Evolutionary conservation across 352 stramenopile species (phyloP).

Genomic region (Globisporangium viniferum): DNA sequence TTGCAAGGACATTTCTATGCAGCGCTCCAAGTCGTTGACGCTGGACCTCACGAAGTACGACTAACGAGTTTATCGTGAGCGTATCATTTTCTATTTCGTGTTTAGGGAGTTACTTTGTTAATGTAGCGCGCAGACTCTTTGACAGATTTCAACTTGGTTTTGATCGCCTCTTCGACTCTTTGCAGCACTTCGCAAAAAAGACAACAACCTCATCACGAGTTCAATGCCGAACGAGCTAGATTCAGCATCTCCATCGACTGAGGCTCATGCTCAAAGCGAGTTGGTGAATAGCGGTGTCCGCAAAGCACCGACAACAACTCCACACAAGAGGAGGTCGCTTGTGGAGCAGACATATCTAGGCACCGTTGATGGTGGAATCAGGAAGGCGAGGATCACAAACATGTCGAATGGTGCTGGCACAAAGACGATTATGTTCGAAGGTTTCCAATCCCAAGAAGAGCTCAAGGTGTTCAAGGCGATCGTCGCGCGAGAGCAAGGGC

Average conservation of each 20-base stretch:
- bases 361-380: neutral
- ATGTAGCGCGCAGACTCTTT: neutral
- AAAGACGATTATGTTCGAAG: constrained; percentile 54
- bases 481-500: constrained; percentile 49
- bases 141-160: neutral
- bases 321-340: neutral
- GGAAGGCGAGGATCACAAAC: neutral
- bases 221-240: neutral
- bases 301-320: neutral
- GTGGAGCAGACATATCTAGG: constrained; percentile 3
- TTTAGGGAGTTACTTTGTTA: constrained; percentile 4
- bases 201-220: neutral
- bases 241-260: neutral
- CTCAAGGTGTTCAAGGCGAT: constrained; percentile 63
- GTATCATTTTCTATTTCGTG: neutral
- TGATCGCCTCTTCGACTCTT: neutral
- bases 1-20: constrained; percentile 73
- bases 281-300: neutral
- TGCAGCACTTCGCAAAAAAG: neutral
- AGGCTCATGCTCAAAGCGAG: neutral
- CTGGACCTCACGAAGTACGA: constrained; percentile 80
- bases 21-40: constrained; percentile 75
- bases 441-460: constrained; percentile 55
- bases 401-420: neutral
- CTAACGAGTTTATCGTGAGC: constrained; percentile 5